Percentiles rank a stretch among this genome's conserved stretches.
These are phyloP conservation scores for Ceratobasidium papillatum DNA, from an alignment of 1,284 basidiomycete genomes.

Conservation along the genomic window DNA sequence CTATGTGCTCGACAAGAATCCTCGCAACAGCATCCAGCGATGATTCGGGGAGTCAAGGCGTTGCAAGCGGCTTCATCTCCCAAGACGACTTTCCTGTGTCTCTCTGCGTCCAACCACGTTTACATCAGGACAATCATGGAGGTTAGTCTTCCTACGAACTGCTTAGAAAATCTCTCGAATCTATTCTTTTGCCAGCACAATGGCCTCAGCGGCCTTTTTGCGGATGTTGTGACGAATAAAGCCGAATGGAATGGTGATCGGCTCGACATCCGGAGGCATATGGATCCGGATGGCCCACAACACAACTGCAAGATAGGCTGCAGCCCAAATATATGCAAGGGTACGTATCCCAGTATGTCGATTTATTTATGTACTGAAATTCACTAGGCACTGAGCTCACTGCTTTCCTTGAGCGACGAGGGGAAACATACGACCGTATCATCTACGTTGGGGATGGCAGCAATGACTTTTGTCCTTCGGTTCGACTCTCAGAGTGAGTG, in stretches of 20 bases:
- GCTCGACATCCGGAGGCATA: conserved; percentile 78
- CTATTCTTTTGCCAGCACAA: conserved; percentile 64
- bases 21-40: conserved; percentile 87
- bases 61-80: conserved; percentile 71
- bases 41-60: conserved; percentile 84
- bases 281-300: conserved; percentile 79
- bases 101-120: conserved; percentile 93
- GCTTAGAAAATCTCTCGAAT: conserved; percentile 14
- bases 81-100: conserved; percentile 85
- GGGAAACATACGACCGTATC: conserved; percentile 75
- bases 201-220: conserved; percentile 76
- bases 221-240: conserved; percentile 92
- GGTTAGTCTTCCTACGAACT: conserved; percentile 55
- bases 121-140: conserved; percentile 91
- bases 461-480: conserved; percentile 95
- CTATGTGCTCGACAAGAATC: conserved; percentile 4
- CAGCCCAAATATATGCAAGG: conserved; percentile 98
- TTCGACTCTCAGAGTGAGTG: conserved; percentile 77
- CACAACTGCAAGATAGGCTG: conserved; percentile 91
- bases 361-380: neutral
- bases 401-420: conserved; percentile 76
- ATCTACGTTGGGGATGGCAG: conserved; percentile 94
- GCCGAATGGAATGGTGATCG: conserved; percentile 82
- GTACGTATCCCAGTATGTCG: conserved; percentile 52
- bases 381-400: conserved; percentile 83